Percentiles rank a stretch among this genome's conserved stretches.
Evolutionary conservation across 352 stramenopile species (phyloP).

Genomic region (Phytophthora pisi): DNA sequence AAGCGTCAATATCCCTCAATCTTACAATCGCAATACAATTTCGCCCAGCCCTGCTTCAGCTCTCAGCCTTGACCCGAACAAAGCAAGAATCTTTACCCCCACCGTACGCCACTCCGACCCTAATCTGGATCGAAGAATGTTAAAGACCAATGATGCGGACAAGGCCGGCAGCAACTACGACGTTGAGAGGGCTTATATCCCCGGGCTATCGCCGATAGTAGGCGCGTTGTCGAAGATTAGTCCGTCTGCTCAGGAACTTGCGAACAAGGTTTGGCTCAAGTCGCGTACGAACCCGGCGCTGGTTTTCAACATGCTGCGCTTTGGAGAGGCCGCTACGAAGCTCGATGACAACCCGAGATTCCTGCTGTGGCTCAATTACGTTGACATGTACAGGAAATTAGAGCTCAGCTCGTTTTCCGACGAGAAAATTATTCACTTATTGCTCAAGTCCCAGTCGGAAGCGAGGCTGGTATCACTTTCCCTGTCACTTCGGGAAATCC

Average conservation of each 20-base stretch:
- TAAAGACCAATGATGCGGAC: background rate
- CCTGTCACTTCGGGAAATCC: conserved; percentile 2
- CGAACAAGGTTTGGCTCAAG: background rate
- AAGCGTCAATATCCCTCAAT: too few relatives aligned
- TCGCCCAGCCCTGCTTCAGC: background rate
- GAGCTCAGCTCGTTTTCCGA: background rate
- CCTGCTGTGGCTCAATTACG: background rate
- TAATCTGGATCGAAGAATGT: background rate
- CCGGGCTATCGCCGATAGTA: background rate
- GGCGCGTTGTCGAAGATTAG: background rate
- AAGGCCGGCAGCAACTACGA: background rate
- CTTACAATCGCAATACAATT: too few relatives aligned
- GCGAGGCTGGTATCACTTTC: conserved; percentile 1
- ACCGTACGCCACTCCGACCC: background rate
- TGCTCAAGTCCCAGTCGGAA: background rate
- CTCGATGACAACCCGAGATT: conserved; percentile 4
- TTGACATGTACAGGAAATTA: background rate
- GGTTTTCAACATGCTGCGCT: background rate
- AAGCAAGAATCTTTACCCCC: background rate
- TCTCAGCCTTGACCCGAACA: background rate
- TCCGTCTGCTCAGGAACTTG: background rate
- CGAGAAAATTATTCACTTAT: background rate
- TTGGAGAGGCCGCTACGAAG: background rate
- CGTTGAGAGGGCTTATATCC: background rate
- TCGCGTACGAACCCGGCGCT: background rate